Conservation (phyloP, 495 filamentous ascomycete genomes). For the Penicillium soppii region DNA sequence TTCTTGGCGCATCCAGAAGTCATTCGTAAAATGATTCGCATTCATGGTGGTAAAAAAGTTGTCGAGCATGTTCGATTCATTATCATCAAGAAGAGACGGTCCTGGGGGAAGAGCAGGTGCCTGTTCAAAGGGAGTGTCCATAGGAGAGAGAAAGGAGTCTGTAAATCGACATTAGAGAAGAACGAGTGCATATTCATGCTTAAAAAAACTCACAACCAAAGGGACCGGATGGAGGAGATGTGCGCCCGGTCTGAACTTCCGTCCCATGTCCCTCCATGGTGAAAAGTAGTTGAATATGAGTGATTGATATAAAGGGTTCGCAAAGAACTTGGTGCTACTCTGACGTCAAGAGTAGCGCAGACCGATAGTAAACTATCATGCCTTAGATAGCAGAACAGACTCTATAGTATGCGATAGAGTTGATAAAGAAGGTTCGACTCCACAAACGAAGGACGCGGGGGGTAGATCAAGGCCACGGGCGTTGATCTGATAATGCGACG, state of each 20-base stretch:
- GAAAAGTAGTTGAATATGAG: background rate
- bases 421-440: conserved; percentile 2
- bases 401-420: conserved; percentile 4
- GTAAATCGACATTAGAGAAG: conserved; percentile 17
- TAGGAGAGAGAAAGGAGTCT: conserved; percentile 49
- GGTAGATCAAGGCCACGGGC: conserved; percentile 2
- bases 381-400: conserved; percentile 20
- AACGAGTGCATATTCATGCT: background rate
- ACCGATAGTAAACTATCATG: conserved; percentile 31
- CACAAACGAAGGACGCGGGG: conserved; percentile 8
- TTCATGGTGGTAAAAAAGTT: conserved; percentile 62
- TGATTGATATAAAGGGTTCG: background rate
- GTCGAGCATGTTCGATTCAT: conserved; percentile 60
- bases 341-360: conserved; percentile 25
- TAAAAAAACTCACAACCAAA: conserved; percentile 59
- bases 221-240: conserved; percentile 40
- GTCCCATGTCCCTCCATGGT: conserved; percentile 37
- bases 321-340: conserved; percentile 23
- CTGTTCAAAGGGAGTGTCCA: conserved; percentile 54
- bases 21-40: conserved; percentile 51
- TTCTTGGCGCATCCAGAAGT: conserved; percentile 44
- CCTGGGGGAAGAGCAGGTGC: conserved; percentile 59
- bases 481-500: conserved; percentile 1
- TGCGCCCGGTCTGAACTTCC: conserved; percentile 28
- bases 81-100: conserved; percentile 58